Percentiles rank a stretch among this genome's conserved stretches.
Conservation (phyloP, 1,139 yeast species). For the Scheffersomyces cryptocercus region DNA sequence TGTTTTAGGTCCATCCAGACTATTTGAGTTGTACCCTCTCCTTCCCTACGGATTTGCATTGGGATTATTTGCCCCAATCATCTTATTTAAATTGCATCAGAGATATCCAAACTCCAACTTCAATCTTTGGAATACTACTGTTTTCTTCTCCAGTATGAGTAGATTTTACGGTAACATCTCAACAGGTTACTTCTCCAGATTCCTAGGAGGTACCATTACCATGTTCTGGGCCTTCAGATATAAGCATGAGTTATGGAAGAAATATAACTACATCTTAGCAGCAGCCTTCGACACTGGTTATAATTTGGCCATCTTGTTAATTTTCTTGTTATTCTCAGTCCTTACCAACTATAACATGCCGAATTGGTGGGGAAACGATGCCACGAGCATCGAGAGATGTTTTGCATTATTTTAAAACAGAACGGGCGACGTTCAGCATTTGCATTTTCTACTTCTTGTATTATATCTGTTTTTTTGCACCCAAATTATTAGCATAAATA, state of each 20-base stretch:
- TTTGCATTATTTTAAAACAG: slow-evolving; percentile 18
- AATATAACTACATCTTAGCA: slow-evolving; percentile 45
- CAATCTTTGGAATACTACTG: slow-evolving; percentile 46
- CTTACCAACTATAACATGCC: slow-evolving; percentile 36
- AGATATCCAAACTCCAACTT: slow-evolving; percentile 16
- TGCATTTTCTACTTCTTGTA: too few relatives aligned
- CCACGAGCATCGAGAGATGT: slow-evolving; percentile 41
- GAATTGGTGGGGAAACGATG: slow-evolving; percentile 50
- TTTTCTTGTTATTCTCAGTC: slow-evolving; percentile 36
- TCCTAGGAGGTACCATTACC: slow-evolving; percentile 44
- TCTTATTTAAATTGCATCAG: slow-evolving; percentile 27
- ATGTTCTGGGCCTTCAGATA: slow-evolving; percentile 44
- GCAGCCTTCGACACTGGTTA: slow-evolving; percentile 52
- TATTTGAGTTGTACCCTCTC: slow-evolving; percentile 38
- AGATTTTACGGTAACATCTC: slow-evolving; percentile 48
- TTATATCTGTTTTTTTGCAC: too few relatives aligned
- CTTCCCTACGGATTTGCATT: slow-evolving; percentile 45
- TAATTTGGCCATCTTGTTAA: slow-evolving; percentile 37
- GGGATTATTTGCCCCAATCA: slow-evolving; percentile 37
- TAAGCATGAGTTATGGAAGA: slow-evolving; percentile 37
- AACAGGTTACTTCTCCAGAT: slow-evolving; percentile 46
- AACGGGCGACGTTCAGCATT: too few relatives aligned
- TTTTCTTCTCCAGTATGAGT: slow-evolving; percentile 47
- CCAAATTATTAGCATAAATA: too few relatives aligned
- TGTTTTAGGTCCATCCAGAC: slow-evolving; percentile 45